These are phyloP conservation scores for Theobroma cacao DNA, from an alignment of 345 rosid genomes.

Conservation along the genomic window DNA sequence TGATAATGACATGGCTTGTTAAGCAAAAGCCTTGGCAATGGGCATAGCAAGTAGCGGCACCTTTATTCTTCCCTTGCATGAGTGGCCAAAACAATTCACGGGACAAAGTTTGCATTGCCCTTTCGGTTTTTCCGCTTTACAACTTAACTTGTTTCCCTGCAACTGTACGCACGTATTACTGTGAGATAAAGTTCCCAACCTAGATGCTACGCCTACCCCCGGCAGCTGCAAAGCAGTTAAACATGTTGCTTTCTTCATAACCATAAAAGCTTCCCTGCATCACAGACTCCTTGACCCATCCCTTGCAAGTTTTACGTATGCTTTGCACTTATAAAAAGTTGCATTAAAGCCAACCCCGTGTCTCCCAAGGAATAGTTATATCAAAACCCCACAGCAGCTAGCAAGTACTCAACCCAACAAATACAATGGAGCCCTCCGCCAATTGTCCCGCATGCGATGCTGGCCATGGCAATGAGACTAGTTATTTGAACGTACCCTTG, in stretches of 20 bases:
- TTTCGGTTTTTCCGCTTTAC: not conserved
- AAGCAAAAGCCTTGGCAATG: not conserved
- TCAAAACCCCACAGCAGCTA: no score
- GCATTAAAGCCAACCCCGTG: not conserved
- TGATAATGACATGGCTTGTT: not conserved
- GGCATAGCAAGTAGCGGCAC: not conserved
- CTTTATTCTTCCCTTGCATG: not conserved
- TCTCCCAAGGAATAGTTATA: not conserved
- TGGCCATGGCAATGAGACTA: not conserved
- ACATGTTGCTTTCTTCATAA: not conserved
- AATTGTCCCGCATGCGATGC: not conserved
- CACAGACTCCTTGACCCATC: conserved; percentile 13
- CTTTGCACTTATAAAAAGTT: not conserved
- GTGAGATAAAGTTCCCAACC: not conserved
- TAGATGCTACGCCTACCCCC: not conserved
- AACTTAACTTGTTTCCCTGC: not conserved
- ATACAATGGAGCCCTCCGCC: conserved; percentile 17
- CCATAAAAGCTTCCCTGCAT: conserved; percentile 2
- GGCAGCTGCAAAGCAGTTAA: not conserved
- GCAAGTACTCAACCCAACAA: no score
- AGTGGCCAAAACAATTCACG: not conserved
- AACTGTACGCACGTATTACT: not conserved
- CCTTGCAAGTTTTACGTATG: not conserved
- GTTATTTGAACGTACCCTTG: conserved; percentile 17
- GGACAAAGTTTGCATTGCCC: not conserved